Percentiles rank a stretch among this genome's conserved stretches.
phyloP scores from a whole-genome alignment of 495 filamentous ascomycete species.

The Penicillium robsamsonii region DNA sequence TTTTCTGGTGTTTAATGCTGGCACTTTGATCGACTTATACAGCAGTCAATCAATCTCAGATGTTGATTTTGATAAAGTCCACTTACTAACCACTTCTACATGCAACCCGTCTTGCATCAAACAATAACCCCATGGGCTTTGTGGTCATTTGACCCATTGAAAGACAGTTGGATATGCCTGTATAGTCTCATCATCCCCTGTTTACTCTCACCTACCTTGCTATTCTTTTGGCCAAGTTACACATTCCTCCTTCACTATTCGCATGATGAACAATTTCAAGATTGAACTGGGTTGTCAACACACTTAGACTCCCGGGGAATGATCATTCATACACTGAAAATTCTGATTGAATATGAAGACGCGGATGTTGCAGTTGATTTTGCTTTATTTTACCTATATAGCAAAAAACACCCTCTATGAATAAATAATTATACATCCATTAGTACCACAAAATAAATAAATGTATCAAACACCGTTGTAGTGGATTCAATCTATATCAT shows the following conservation, averaged over 20 bases:
- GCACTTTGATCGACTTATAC: background rate
- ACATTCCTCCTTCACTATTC: slow-evolving; percentile 18
- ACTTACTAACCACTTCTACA: background rate
- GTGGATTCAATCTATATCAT: background rate
- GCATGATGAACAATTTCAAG: slow-evolving; percentile 44
- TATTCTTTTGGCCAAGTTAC: background rate
- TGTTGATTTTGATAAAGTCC: background rate
- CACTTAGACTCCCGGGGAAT: slow-evolving; percentile 36
- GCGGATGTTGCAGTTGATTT: slow-evolving; percentile 9
- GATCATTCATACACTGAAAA: slow-evolving; percentile 51
- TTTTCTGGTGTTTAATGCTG: slow-evolving; percentile 1
- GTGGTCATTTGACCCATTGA: background rate
- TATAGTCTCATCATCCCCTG: background rate
- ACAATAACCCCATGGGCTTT: background rate
- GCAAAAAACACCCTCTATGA: background rate
- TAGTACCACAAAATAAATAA: background rate
- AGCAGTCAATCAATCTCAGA: background rate
- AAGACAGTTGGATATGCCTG: background rate
- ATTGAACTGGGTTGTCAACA: slow-evolving; percentile 36
- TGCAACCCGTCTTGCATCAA: background rate
- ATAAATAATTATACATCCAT: background rate
- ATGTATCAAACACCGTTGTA: background rate
- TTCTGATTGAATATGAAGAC: slow-evolving; percentile 40
- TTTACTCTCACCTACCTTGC: background rate
- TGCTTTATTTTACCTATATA: background rate